Evolutionary conservation across 768 basidiomycete genomes (phyloP).

Genomic region (Amylocystis lapponica): DNA sequence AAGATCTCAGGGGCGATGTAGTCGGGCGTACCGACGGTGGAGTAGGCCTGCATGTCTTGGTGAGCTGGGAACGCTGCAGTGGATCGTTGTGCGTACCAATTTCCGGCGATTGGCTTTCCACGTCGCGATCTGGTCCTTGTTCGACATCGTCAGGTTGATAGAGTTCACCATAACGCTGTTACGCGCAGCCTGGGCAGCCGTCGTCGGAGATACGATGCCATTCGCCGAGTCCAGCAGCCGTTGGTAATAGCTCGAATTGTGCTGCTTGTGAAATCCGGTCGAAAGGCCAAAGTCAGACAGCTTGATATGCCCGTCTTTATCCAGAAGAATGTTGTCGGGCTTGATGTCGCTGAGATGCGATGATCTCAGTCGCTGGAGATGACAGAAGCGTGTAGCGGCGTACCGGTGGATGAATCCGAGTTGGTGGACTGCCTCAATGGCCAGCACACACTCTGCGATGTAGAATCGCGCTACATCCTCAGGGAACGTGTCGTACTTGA

Average conservation of each 20-base stretch:
- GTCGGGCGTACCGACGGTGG: conserved; percentile 96
- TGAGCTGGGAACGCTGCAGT: no score
- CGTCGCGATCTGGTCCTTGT: conserved; percentile 90
- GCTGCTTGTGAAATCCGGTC: conserved; percentile 71
- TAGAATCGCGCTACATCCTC: conserved; percentile 8
- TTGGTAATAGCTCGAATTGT: conserved; percentile 94
- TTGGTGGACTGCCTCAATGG: conserved; percentile 95
- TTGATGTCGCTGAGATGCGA: conserved; percentile 24
- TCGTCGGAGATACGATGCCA: conserved; percentile 36
- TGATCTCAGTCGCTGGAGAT: background rate
- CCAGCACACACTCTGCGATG: conserved; percentile 39
- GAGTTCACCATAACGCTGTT: conserved; percentile 98
- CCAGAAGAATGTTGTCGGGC: conserved; percentile 23
- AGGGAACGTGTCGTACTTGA: conserved; percentile 7
- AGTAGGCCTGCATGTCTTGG: conserved; percentile 66
- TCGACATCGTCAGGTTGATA: conserved; percentile 93
- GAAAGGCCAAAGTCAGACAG: conserved; percentile 22
- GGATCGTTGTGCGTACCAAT: conserved; percentile 48
- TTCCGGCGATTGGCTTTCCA: conserved; percentile 99
- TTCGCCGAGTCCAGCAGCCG: conserved; percentile 70
- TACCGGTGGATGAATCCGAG: conserved; percentile 96
- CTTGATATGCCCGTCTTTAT: conserved; percentile 15
- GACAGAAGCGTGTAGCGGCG: conserved; percentile 15
- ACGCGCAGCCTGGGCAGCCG: conserved; percentile 55
- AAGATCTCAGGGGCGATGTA: conserved; percentile 98